Evolutionary conservation across 371 early-diverging fungal genomes (phyloP).

Genomic region (Zopfochytrium polystomum): DNA sequence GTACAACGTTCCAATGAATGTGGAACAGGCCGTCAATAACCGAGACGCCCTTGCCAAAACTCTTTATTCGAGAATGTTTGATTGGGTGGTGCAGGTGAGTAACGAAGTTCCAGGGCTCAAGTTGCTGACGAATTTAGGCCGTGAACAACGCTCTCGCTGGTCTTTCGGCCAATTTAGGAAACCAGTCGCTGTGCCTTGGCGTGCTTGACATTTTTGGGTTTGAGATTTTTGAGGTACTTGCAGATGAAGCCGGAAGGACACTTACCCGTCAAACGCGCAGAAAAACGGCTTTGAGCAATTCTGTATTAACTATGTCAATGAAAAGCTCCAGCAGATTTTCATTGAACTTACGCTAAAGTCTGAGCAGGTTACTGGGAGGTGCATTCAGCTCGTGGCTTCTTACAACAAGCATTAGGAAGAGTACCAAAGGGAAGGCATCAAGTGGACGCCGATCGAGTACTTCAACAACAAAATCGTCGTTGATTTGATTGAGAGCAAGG

Average conservation of each 20-base stretch:
- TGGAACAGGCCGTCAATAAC: conserved; percentile 52
- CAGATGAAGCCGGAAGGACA: conserved; percentile 5
- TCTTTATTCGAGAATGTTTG: conserved; percentile 59
- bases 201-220: conserved; percentile 97
- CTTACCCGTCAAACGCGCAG: too few species aligned
- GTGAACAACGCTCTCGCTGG: conserved; percentile 51
- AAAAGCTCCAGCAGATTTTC: conserved; percentile 99
- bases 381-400: not conserved
- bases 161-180: conserved; percentile 30
- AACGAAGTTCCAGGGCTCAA: not conserved
- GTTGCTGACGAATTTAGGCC: conserved; percentile 20
- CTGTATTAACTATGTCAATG: conserved; percentile 99
- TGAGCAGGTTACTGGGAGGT: conserved; percentile 66
- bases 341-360: conserved; percentile 97
- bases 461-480: conserved; percentile 98
- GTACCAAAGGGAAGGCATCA: conserved; percentile 93
- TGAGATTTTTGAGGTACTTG: conserved; percentile 44
- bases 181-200: conserved; percentile 70
- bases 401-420: conserved; percentile 61
- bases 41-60: conserved; percentile 60
- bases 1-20: conserved; percentile 51
- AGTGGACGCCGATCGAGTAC: conserved; percentile 99
- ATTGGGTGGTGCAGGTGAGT: conserved; percentile 53
- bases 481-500: conserved; percentile 93
- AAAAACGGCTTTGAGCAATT: conserved; percentile 99